A percentile compares a stretch with the other conserved stretches of the same genome.
phyloP scores from a whole-genome alignment of 495 filamentous ascomycete species.

The Trichoderma parareesei region DNA sequence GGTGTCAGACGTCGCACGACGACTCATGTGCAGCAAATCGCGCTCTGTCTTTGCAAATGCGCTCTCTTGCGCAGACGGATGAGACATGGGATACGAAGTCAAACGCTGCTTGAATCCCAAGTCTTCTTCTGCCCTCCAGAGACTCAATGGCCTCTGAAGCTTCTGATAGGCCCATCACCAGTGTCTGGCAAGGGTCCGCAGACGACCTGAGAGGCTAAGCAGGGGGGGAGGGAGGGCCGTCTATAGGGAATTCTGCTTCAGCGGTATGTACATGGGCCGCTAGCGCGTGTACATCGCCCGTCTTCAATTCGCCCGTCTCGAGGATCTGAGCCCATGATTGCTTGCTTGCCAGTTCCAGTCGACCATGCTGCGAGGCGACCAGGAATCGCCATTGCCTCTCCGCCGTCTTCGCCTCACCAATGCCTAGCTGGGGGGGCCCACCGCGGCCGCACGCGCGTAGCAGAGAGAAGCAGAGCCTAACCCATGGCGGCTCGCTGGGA shows the following conservation, averaged over 20 bases:
- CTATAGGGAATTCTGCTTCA: background rate
- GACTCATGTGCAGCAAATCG: no score
- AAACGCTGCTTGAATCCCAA: background rate
- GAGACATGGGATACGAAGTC: background rate
- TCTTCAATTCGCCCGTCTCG: slow-evolving; percentile 6
- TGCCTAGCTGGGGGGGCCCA: slow-evolving; percentile 5
- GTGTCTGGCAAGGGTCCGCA: background rate
- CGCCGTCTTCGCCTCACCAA: background rate
- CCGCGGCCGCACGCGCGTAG: slow-evolving; percentile 1
- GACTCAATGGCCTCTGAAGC: background rate
- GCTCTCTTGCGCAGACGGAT: background rate
- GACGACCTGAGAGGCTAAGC: background rate
- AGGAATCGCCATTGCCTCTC: slow-evolving; percentile 4
- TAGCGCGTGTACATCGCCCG: slow-evolving; percentile 7
- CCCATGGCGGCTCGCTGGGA: background rate
- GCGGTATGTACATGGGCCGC: background rate
- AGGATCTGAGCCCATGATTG: slow-evolving; percentile 5
- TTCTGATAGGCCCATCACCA: background rate
- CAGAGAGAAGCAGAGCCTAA: background rate
- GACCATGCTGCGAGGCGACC: background rate
- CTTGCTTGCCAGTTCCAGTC: no score
- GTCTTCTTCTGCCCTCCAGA: background rate
- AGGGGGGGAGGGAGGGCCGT: background rate
- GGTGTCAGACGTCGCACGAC: background rate
- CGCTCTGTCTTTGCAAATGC: no score